Evolutionary conservation across 108 stramenopile genomes (phyloP).

Genomic region (Parietichytrium sp.): DNA sequence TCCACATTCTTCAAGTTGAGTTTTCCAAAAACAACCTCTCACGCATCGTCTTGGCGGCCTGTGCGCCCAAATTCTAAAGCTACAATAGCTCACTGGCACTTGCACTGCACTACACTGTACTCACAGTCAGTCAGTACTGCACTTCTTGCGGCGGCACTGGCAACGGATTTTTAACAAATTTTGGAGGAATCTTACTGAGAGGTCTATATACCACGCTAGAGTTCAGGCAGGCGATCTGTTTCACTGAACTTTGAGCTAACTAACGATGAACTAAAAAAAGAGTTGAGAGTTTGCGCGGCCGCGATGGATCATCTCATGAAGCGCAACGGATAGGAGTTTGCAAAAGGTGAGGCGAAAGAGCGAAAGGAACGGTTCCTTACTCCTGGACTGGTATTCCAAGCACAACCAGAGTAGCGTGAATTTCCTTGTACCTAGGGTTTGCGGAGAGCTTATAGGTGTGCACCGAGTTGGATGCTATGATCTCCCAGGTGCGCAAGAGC

Average conservation of each 20-base stretch:
- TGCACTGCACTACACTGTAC: neutral
- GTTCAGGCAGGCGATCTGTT: too few species aligned
- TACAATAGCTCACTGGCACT: neutral
- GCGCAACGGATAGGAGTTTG: neutral
- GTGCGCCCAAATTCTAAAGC: neutral
- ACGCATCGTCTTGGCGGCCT: neutral
- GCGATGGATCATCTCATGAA: neutral
- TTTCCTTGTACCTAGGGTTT: neutral
- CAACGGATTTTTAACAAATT: too few species aligned
- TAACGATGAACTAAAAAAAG: neutral
- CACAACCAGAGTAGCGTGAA: too few species aligned
- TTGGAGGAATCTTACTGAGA: too few species aligned
- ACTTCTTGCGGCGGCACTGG: too few species aligned
- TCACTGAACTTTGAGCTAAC: neutral
- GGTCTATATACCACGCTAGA: too few species aligned
- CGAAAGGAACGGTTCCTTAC: too few species aligned
- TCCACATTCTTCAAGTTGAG: too few species aligned
- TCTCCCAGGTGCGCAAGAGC: conserved; percentile 8
- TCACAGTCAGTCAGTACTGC: neutral
- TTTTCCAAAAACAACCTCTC: neutral
- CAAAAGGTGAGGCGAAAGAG: neutral
- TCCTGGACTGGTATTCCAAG: too few species aligned
- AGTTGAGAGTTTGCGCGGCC: neutral
- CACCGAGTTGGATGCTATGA: neutral
- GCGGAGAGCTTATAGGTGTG: neutral